Evolutionary conservation across 2,329 filamentous ascomycete genomes (phyloP), one percentile per base, ranked within the genome.

Genomic region (Setomelanomma holmii): DNA sequence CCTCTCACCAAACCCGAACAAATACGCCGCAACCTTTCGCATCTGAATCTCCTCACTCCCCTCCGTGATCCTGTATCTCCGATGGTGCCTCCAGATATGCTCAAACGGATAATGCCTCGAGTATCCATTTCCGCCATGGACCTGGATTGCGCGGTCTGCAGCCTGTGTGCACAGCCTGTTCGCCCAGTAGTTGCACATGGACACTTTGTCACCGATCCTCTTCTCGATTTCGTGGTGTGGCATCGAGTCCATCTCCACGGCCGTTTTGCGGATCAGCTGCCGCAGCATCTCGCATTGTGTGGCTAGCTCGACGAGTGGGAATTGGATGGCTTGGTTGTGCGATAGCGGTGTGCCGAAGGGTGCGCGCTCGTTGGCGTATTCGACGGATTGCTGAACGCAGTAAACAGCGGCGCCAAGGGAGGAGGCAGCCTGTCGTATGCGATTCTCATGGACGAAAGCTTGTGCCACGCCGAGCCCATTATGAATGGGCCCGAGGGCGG

Each of bases 171-270:
- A 85, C 33, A 87, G 68, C 30, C 85, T 73, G 62, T 87, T 87
- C 0, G 83, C 84, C 78, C 82, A 87, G 66, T 86, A 87, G 63
- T 87, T 87, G 71, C 85, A 87, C 85, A 87, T 87, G 47, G 78
- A 80, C 23, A 87, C 84, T 64, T 86, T 84, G 65, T 85, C 82
- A 20, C 83, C 82, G n/a, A 87, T 74, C 57, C 77, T 78, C 64
- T 76, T 78, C 72, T 87, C 85, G 22, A 87, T 83, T 27, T 82
- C 80, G 5, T 80, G 68, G 55, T 81, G 76, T 16, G 76, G 77
- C 73, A 83, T 79, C 1, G 72, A 73, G 60, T 87, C 85, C 85
- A 88, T 87, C 53, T 86, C 81, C 23, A 78, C 75, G 1, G 84
- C 85, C 1, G 85, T 87, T 61, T 84, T 83, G 41, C 85, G 75